Evolutionary conservation across 108 stramenopile species (phyloP).

Genomic region (Nitzschia sp.): DNA sequence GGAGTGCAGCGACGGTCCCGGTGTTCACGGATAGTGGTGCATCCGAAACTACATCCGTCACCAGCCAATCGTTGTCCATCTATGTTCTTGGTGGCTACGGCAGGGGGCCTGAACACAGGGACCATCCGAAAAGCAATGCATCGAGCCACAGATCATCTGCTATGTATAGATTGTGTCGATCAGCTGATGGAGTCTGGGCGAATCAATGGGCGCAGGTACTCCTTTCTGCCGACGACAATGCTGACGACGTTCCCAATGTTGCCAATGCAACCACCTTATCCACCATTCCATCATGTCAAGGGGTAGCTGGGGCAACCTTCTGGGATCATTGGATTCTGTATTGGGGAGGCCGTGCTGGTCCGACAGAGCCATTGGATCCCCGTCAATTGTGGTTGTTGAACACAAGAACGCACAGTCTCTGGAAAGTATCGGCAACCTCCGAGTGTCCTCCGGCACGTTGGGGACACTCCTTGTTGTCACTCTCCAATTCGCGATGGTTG

Average conservation of each 20-base stretch:
- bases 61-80: conserved; percentile 34
- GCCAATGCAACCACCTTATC: conserved; percentile 13
- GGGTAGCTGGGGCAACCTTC: conserved; percentile 19
- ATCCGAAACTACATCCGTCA: neutral
- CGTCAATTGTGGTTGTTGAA: conserved; percentile 25
- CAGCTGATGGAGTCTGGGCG: neutral
- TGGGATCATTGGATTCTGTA: conserved; percentile 28
- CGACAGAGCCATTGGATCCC: conserved; percentile 29
- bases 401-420: conserved; percentile 14
- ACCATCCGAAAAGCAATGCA: neutral
- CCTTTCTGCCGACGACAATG: neutral
- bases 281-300: conserved; percentile 28
- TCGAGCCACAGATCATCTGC: conserved; percentile 6
- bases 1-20: conserved; percentile 55
- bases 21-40: neutral
- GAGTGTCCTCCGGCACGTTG: conserved; percentile 55
- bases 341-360: conserved; percentile 46
- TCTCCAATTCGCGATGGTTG: conserved; percentile 22
- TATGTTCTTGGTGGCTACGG: conserved; percentile 81
- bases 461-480: conserved; percentile 68
- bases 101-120: conserved; percentile 46
- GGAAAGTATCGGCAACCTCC: conserved; percentile 48
- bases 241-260: neutral
- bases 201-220: conserved; percentile 14
- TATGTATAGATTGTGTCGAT: conserved; percentile 6